These are phyloP conservation scores for Fusarium keratoplasticum DNA, from an alignment of 2,329 filamentous ascomycete genomes.

Conservation along the genomic window DNA sequence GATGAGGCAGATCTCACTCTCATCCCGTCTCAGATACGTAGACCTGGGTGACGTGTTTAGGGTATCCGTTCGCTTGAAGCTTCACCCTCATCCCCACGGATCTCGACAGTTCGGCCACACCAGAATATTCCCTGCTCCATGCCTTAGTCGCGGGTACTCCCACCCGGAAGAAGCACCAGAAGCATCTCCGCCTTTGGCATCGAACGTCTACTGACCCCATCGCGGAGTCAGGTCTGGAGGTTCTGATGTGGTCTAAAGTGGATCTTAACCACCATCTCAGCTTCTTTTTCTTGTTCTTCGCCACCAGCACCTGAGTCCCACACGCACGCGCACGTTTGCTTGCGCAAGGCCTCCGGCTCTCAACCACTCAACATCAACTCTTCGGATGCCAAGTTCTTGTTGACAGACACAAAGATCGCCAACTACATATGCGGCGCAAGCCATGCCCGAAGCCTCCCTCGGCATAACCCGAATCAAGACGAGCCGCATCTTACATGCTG, in stretches of 20 bases:
- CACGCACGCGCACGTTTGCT: slow-evolving; percentile 3
- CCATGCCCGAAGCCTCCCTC: slow-evolving; percentile 13
- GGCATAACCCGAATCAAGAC: slow-evolving; percentile 30
- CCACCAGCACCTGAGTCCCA: slow-evolving; percentile 27
- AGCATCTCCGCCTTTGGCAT: slow-evolving; percentile 19
- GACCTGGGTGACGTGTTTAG: background rate
- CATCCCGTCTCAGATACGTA: background rate
- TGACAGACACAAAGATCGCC: slow-evolving; percentile 18
- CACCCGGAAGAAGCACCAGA: slow-evolving; percentile 29
- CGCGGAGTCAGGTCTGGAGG: slow-evolving; percentile 10
- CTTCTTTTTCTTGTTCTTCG: slow-evolving; percentile 18
- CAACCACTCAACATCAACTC: slow-evolving; percentile 19
- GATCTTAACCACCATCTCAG: slow-evolving; percentile 18
- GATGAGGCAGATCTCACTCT: background rate
- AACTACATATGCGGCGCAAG: slow-evolving; percentile 10
- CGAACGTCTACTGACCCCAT: slow-evolving; percentile 17
- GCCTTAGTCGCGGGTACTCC: slow-evolving; percentile 23
- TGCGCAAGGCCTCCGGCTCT: slow-evolving; percentile 12
- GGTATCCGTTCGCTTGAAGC: slow-evolving; percentile 1
- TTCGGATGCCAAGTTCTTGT: slow-evolving; percentile 10
- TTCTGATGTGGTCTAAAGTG: slow-evolving; percentile 28
- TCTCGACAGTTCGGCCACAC: slow-evolving; percentile 1
- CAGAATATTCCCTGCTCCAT: slow-evolving; percentile 14
- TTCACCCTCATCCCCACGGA: slow-evolving; percentile 7
- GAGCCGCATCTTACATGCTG: slow-evolving; percentile 30